Percentiles rank a stretch among this genome's conserved stretches.
phyloP scores from a whole-genome alignment of 2,329 filamentous ascomycete species.

The Venturia effusa region DNA sequence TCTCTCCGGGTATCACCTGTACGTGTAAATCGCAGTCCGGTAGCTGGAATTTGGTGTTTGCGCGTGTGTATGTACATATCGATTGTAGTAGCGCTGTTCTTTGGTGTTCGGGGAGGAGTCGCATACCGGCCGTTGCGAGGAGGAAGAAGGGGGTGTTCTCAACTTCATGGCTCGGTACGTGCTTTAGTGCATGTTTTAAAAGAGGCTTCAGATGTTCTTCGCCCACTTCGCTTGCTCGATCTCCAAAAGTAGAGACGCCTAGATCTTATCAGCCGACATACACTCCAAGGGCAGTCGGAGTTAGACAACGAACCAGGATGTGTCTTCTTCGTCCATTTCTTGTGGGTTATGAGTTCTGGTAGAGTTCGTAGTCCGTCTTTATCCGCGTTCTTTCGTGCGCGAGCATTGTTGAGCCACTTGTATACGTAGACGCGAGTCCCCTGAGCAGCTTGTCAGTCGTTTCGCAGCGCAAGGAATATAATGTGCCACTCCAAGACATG shows the following conservation, averaged over 20 bases:
- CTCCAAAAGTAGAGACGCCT: slow-evolving; percentile 78
- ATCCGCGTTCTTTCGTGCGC: slow-evolving; percentile 51
- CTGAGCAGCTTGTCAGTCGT: slow-evolving; percentile 20
- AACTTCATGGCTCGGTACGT: slow-evolving; percentile 67
- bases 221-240: slow-evolving; percentile 65
- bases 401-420: slow-evolving; percentile 72
- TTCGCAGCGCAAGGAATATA: neutral
- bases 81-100: slow-evolving; percentile 62
- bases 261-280: slow-evolving; percentile 1
- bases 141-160: slow-evolving; percentile 84
- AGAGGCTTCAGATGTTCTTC: slow-evolving; percentile 70
- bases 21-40: slow-evolving; percentile 86
- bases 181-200: slow-evolving; percentile 67
- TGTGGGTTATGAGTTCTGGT: slow-evolving; percentile 72
- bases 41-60: slow-evolving; percentile 68
- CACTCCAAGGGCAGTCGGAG: neutral
- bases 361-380: slow-evolving; percentile 53
- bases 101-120: slow-evolving; percentile 64
- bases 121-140: slow-evolving; percentile 92
- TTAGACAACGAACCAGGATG: slow-evolving; percentile 52
- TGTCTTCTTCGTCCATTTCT: slow-evolving; percentile 87
- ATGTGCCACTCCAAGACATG: neutral
- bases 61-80: slow-evolving; percentile 72
- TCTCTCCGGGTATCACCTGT: slow-evolving; percentile 90
- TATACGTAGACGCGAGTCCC: slow-evolving; percentile 93